A percentile compares a stretch with the other conserved stretches of the same genome.
These are phyloP conservation scores for Boletus rubescentipes DNA, from an alignment of 768 basidiomycete species.

Conservation along the genomic window DNA sequence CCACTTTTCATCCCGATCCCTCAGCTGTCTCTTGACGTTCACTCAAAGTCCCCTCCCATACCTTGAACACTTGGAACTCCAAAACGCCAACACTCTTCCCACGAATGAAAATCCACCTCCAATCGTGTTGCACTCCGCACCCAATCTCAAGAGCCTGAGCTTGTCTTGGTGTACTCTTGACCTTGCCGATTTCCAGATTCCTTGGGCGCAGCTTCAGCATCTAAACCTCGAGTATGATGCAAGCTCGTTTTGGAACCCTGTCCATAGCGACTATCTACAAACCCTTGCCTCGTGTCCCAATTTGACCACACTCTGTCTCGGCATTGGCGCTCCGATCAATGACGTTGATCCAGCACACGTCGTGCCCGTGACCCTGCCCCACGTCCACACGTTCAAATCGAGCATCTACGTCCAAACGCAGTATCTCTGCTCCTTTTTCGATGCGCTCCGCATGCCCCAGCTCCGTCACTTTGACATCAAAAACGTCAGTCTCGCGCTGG, in stretches of 20 bases:
- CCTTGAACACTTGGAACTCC: conserved; percentile 26
- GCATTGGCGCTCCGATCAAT: conserved; percentile 21
- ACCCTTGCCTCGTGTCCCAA: conserved; percentile 27
- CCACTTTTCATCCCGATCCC: conserved; percentile 24
- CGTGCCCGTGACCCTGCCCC: conserved; percentile 26
- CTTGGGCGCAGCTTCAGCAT: conserved; percentile 29
- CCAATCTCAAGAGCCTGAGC: conserved; percentile 27
- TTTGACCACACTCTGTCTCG: conserved; percentile 27
- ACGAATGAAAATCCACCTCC: conserved; percentile 26
- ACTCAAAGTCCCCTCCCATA: conserved; percentile 24
- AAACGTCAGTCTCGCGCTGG: conserved; percentile 30
- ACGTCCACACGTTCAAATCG: conserved; percentile 27
- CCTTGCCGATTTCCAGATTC: conserved; percentile 25
- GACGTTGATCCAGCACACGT: conserved; percentile 13
- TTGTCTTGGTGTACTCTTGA: conserved; percentile 31
- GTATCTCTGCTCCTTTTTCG: conserved; percentile 27
- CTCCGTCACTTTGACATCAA: conserved; percentile 27
- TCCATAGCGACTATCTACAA: conserved; percentile 29
- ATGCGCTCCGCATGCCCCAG: conserved; percentile 23
- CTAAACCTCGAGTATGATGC: conserved; percentile 31
- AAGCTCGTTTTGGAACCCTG: conserved; percentile 28
- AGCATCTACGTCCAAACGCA: conserved; percentile 28
- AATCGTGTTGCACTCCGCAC: conserved; percentile 25
- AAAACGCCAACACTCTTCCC: conserved; percentile 26
- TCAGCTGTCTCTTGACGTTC: conserved; percentile 28